phyloP scores from a whole-genome alignment of 139 green algal species.

The Raphidocelis subcapitata region DNA sequence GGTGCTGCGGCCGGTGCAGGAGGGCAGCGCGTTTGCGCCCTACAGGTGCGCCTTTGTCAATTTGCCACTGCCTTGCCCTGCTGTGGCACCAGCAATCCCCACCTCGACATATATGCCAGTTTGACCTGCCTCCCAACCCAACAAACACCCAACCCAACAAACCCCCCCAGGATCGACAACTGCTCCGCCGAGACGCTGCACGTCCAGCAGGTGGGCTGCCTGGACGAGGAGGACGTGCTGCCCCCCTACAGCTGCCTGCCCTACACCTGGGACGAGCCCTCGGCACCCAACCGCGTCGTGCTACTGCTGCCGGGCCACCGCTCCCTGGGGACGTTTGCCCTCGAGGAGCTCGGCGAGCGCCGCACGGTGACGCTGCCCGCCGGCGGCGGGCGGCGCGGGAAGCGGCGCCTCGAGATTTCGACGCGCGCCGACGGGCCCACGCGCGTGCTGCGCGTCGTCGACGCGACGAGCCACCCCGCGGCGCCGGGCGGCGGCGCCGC shows the following conservation, averaged over 20 bases:
- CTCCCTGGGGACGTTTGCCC: background rate
- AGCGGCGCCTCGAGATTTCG: background rate
- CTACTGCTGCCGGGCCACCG: background rate
- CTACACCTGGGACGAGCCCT: slow-evolving; percentile 88
- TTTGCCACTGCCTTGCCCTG: background rate
- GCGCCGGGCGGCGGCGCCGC: too few species aligned
- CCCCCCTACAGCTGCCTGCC: slow-evolving; percentile 75
- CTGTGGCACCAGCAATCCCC: slow-evolving; percentile 4
- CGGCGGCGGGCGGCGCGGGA: background rate
- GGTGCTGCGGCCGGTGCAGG: background rate
- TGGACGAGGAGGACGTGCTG: slow-evolving; percentile 76
- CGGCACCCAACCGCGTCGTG: slow-evolving; percentile 42
- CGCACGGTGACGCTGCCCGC: background rate
- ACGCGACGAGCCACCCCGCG: slow-evolving; percentile 39
- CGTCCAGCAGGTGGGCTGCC: slow-evolving; percentile 55
- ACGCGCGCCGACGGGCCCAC: slow-evolving; percentile 60
- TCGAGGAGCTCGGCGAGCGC: background rate
- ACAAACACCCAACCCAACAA: too few species aligned
- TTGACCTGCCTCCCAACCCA: too few species aligned
- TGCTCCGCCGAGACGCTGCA: slow-evolving; percentile 71
- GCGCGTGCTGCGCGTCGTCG: slow-evolving; percentile 61
- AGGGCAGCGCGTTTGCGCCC: slow-evolving; percentile 3
- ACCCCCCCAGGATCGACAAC: slow-evolving; percentile 87
- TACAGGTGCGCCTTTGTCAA: background rate
- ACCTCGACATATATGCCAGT: too few species aligned